Conservation (phyloP, 345 rosid genomes). For the Lumnitzera littorea region DNA sequence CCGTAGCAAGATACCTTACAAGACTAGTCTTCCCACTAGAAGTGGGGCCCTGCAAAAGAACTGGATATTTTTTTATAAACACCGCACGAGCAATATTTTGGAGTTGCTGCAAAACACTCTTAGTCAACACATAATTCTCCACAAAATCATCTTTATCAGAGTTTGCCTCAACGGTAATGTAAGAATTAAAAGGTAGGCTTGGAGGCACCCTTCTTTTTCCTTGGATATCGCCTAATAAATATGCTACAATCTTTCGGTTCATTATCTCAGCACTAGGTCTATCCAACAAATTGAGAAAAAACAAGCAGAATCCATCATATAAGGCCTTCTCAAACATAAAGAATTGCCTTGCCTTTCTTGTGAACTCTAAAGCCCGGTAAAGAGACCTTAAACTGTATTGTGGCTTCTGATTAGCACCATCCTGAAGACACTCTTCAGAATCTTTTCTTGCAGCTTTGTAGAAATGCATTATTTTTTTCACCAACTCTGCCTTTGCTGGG, state of each 20-base stretch:
- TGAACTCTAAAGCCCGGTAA: slow-evolving; percentile 80
- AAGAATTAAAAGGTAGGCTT: slow-evolving; percentile 29
- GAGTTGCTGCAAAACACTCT: slow-evolving; percentile 68
- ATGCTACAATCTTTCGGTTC: slow-evolving; percentile 40
- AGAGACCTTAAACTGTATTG: slow-evolving; percentile 94
- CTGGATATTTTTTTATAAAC: slow-evolving; percentile 76
- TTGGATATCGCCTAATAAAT: slow-evolving; percentile 32
- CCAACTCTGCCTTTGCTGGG: slow-evolving; percentile 38
- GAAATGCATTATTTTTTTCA: slow-evolving; percentile 50
- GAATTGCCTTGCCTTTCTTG: slow-evolving; percentile 48
- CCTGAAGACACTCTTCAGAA: slow-evolving; percentile 86
- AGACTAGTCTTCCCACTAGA: slow-evolving; percentile 99
- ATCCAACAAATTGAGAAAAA: slow-evolving; percentile 83
- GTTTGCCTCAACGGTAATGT: slow-evolving; percentile 30
- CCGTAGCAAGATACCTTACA: slow-evolving; percentile 86
- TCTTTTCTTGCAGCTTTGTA: slow-evolving; percentile 59
- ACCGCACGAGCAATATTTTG: slow-evolving; percentile 76
- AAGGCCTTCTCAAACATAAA: slow-evolving; percentile 63
- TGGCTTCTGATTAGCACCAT: slow-evolving; percentile 98
- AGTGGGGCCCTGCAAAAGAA: slow-evolving; percentile 95
- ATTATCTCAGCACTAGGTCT: slow-evolving; percentile 67
- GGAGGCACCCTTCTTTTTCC: slow-evolving; percentile 22
- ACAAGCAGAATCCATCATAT: slow-evolving; percentile 86
- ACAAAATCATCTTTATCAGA: slow-evolving; percentile 32
- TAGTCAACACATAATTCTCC: slow-evolving; percentile 60